Percentiles rank a stretch among this genome's conserved stretches.
phyloP scores from a whole-genome alignment of 2,329 filamentous ascomycete species.

The Myriosclerotinia duriaeana region DNA sequence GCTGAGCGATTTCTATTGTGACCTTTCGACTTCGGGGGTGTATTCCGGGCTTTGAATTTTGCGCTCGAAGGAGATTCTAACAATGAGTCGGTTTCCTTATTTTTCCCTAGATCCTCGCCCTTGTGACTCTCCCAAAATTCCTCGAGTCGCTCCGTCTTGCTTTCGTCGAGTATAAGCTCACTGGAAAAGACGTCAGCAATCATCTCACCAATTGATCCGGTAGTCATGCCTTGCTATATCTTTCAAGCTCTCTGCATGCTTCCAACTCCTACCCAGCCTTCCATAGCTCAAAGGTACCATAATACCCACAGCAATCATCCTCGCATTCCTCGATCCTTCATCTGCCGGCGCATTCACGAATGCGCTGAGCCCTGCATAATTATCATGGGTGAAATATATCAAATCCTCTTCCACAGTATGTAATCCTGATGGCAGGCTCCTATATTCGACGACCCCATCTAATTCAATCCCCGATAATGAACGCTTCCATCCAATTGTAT shows the following conservation, averaged over 20 bases:
- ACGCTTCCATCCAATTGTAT: constrained; percentile 86
- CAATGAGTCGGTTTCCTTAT: constrained; percentile 35
- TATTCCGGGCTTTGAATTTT: constrained; percentile 45
- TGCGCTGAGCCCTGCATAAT: constrained; percentile 84
- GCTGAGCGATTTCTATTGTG: constrained; percentile 58
- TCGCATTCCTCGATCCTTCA: constrained; percentile 78
- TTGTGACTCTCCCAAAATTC: constrained; percentile 74
- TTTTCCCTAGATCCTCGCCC: constrained; percentile 36
- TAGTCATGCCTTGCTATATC: constrained; percentile 64
- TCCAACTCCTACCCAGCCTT: constrained; percentile 83
- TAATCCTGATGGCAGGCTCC: constrained; percentile 88
- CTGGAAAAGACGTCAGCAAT: constrained; percentile 42
- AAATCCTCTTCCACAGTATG: constrained; percentile 87
- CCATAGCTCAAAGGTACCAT: constrained; percentile 84
- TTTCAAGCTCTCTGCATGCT: constrained; percentile 75
- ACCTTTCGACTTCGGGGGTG: constrained; percentile 42
- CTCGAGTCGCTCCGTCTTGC: constrained; percentile 64
- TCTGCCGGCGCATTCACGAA: constrained; percentile 83
- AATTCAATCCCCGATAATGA: constrained; percentile 68
- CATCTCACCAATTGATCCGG: background rate
- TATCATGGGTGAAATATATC: constrained; percentile 87
- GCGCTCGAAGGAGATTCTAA: constrained; percentile 44
- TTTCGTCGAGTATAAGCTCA: constrained; percentile 63
- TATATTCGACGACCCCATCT: constrained; percentile 90
- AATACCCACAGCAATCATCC: constrained; percentile 89